Conservation (phyloP, 2,329 filamentous ascomycete genomes). For the Tolypocladium endophyticum region DNA sequence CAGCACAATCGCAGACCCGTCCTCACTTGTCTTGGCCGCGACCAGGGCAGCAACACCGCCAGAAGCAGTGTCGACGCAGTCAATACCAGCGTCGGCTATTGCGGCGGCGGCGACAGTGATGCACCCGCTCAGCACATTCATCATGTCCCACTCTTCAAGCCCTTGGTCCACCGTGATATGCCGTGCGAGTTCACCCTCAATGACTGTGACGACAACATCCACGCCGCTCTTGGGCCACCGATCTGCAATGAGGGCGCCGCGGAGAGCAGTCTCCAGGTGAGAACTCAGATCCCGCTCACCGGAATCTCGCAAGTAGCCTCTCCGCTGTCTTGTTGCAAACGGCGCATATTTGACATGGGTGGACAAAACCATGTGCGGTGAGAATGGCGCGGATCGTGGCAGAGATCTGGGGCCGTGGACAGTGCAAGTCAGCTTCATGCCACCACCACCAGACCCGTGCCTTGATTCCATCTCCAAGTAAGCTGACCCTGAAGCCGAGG, state of each 20-base stretch:
- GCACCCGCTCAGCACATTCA: constrained; percentile 85
- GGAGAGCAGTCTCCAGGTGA: constrained; percentile 81
- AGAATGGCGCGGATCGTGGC: constrained; percentile 82
- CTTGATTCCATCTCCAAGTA: constrained; percentile 61
- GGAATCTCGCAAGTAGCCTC: constrained; percentile 77
- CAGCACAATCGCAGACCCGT: constrained; percentile 46
- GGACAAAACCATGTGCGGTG: constrained; percentile 80
- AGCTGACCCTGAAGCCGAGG: constrained; percentile 86
- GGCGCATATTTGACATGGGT: constrained; percentile 96
- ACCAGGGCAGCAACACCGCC: constrained; percentile 84
- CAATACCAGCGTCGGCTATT: constrained; percentile 87
- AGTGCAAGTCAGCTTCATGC: constrained; percentile 84
- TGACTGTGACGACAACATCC: constrained; percentile 85
- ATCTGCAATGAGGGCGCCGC: constrained; percentile 84
- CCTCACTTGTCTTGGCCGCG: constrained; percentile 18
- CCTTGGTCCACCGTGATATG: constrained; percentile 34
- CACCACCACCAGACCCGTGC: constrained; percentile 40
- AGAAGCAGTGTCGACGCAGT: constrained; percentile 82
- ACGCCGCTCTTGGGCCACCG: constrained; percentile 97
- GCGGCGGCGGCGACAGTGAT: constrained; percentile 91
- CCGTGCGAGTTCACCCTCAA: constrained; percentile 84
- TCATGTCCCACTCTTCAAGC: constrained; percentile 69
- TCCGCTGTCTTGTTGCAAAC: constrained; percentile 73
- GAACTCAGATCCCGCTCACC: constrained; percentile 82
- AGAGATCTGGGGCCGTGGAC: constrained; percentile 89